phyloP scores from a whole-genome alignment of 2,329 filamentous ascomycete genomes.

The Fusarium transvaalense region DNA sequence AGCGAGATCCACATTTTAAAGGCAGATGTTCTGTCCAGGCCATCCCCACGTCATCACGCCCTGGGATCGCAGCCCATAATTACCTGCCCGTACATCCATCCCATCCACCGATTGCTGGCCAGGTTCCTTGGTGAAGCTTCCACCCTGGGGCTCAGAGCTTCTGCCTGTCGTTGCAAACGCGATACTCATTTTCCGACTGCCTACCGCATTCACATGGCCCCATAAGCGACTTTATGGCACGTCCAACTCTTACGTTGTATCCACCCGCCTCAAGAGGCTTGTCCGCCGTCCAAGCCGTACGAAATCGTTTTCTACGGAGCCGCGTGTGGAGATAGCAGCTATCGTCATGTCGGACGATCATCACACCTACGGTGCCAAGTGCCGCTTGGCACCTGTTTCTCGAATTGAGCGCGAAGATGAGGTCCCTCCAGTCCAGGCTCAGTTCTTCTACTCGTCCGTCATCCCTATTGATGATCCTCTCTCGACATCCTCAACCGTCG shows the following conservation, averaged over 20 bases:
- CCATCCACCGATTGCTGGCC: background rate
- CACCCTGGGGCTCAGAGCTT: background rate
- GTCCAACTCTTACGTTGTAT: constrained; percentile 26
- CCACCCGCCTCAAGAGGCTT: constrained; percentile 34
- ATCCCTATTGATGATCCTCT: constrained; percentile 90
- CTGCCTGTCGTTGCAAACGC: background rate
- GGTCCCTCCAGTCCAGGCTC: constrained; percentile 72
- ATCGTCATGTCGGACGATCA: constrained; percentile 38
- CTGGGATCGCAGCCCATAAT: constrained; percentile 29
- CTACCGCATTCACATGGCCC: constrained; percentile 6
- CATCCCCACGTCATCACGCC: constrained; percentile 39
- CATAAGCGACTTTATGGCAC: constrained; percentile 37
- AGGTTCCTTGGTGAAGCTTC: constrained; percentile 14
- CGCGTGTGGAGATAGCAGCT: constrained; percentile 13
- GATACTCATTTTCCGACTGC: background rate
- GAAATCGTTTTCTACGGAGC: constrained; percentile 9
- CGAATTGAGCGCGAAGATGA: constrained; percentile 57
- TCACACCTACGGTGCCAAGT: constrained; percentile 72
- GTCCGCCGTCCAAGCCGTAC: background rate
- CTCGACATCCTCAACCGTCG: constrained; percentile 70
- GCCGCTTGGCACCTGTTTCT: constrained; percentile 65
- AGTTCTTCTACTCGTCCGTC: constrained; percentile 88
- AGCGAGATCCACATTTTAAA: constrained; percentile 32
- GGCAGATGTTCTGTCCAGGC: constrained; percentile 20
- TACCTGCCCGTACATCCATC: background rate